Conservation (phyloP, 768 basidiomycete species). For the Phanerodontia chrysosporium region DNA sequence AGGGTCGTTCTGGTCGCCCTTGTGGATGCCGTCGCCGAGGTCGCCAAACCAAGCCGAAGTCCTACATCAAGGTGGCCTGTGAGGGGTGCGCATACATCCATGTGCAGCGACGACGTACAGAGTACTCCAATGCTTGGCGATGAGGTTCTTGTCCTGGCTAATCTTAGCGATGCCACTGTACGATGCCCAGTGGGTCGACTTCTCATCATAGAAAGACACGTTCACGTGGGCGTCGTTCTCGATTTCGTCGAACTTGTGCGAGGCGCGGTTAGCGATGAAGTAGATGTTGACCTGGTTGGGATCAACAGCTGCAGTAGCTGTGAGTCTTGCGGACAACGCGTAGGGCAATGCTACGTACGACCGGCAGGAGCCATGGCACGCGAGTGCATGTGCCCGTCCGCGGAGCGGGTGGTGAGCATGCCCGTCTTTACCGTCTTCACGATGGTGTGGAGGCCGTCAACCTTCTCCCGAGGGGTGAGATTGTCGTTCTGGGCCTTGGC, state of each 20-base stretch:
- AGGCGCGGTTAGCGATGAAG: slow-evolving; percentile 72
- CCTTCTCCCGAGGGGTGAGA: slow-evolving; percentile 60
- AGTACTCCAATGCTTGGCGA: slow-evolving; percentile 60
- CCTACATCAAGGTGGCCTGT: slow-evolving; percentile 29
- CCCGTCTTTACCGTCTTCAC: slow-evolving; percentile 60
- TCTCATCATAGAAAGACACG: slow-evolving; percentile 68
- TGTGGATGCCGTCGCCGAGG: slow-evolving; percentile 79
- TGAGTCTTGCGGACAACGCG: background rate
- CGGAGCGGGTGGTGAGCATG: slow-evolving; percentile 74
- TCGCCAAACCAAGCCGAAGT: slow-evolving; percentile 81
- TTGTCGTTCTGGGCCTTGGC: slow-evolving; percentile 55
- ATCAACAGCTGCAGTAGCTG: slow-evolving; percentile 33
- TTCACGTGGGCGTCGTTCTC: slow-evolving; percentile 75
- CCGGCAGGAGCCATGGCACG: slow-evolving; percentile 76
- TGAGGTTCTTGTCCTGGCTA: slow-evolving; percentile 53
- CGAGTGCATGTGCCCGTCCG: slow-evolving; percentile 68
- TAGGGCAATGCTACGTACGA: slow-evolving; percentile 36
- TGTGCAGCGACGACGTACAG: slow-evolving; percentile 30
- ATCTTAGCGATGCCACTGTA: slow-evolving; percentile 71
- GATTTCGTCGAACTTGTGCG: slow-evolving; percentile 75
- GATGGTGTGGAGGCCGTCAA: slow-evolving; percentile 65
- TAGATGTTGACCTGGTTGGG: slow-evolving; percentile 51
- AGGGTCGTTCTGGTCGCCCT: slow-evolving; percentile 76
- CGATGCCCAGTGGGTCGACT: slow-evolving; percentile 75
- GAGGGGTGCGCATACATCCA: background rate